phyloP scores from a whole-genome alignment of 495 filamentous ascomycete genomes.

The Xanthoparmelia taractica region DNA sequence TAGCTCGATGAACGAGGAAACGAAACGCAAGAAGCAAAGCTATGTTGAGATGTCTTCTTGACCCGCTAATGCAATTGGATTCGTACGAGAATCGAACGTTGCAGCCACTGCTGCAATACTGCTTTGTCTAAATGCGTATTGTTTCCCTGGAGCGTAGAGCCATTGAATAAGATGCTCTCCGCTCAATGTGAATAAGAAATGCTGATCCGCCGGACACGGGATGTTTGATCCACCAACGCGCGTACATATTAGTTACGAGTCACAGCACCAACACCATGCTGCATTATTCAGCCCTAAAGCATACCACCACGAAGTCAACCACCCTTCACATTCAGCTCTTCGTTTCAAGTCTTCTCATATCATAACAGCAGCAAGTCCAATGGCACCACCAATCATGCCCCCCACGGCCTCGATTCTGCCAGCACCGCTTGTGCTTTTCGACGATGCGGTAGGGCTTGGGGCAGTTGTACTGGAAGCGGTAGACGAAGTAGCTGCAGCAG shows the following conservation, averaged over 20 bases:
- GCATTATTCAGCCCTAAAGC: background rate
- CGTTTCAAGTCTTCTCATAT: background rate
- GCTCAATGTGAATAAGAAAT: background rate
- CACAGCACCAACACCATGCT: slow-evolving; percentile 13
- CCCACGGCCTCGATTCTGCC: slow-evolving; percentile 10
- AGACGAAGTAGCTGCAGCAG: slow-evolving; percentile 26
- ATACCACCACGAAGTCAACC: background rate
- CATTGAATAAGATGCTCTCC: background rate
- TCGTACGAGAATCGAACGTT: background rate
- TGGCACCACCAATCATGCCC: slow-evolving; percentile 11
- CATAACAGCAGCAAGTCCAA: slow-evolving; percentile 7
- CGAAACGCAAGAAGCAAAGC: background rate
- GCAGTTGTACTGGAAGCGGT: slow-evolving; percentile 23
- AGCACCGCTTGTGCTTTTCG: background rate
- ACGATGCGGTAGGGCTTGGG: background rate
- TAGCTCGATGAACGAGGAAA: too few species aligned
- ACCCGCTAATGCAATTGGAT: background rate
- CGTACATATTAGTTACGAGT: background rate
- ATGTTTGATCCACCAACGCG: slow-evolving; percentile 2
- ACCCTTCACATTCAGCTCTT: background rate
- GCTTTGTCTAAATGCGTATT: background rate
- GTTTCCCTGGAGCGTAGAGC: background rate
- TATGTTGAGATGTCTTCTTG: background rate
- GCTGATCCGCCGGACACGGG: background rate
- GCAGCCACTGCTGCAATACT: background rate